These are phyloP conservation scores for Tulasnella calospora DNA, from an alignment of 768 basidiomycete genomes.

Conservation along the genomic window DNA sequence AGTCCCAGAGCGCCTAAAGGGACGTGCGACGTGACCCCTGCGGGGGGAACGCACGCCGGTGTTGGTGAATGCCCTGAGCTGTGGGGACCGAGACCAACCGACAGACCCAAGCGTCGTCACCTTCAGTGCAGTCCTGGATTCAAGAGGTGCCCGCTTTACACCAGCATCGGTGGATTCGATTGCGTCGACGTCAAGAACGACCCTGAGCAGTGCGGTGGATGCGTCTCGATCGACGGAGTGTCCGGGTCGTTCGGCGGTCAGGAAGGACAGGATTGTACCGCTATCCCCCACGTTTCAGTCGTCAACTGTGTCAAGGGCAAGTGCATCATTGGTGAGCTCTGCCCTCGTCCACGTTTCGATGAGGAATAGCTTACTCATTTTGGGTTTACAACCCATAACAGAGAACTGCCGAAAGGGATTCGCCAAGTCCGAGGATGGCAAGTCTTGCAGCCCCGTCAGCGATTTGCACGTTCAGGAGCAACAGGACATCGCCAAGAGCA, in stretches of 20 bases:
- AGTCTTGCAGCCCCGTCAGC: neutral
- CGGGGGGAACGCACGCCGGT: neutral
- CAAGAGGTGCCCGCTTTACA: conserved; percentile 7
- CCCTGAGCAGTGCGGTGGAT: conserved; percentile 19
- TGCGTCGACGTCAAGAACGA: conserved; percentile 24
- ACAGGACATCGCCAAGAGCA: neutral
- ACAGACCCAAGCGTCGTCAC: neutral
- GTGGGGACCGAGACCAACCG: neutral
- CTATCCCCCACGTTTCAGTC: conserved; percentile 41
- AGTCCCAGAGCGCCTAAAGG: neutral
- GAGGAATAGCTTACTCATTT: neutral
- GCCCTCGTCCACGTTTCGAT: neutral
- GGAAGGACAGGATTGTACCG: conserved; percentile 44
- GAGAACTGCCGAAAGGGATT: conserved; percentile 3
- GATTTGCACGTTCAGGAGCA: neutral
- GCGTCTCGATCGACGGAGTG: neutral
- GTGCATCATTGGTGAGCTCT: conserved; percentile 42
- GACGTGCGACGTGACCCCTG: neutral
- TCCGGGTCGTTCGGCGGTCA: neutral
- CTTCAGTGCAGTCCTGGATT: conserved; percentile 1
- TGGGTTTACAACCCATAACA: neutral
- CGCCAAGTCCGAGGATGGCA: neutral
- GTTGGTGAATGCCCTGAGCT: neutral
- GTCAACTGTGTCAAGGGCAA: conserved; percentile 39
- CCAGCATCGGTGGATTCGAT: conserved; percentile 14